Evolutionary conservation across 1,284 basidiomycete species (phyloP), one percentile per base, ranked within the genome.

Genomic region (Gymnopus androsaceus): DNA sequence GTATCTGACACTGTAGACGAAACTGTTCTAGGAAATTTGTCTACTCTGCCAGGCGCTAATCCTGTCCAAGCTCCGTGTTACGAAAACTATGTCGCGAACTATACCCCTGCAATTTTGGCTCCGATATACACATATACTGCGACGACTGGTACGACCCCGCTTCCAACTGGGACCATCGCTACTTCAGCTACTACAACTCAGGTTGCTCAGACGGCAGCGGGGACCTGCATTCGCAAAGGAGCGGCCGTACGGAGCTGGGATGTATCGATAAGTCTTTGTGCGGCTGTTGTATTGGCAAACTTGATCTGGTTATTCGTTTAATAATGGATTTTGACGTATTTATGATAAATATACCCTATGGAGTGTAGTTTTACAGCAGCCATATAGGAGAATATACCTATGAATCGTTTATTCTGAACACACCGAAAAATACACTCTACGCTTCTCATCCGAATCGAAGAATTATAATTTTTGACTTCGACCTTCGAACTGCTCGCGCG

Each of bases 1-100:
- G 73, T 76, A 34, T 75, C 70, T 21, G 61, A 73, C 47, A 64
- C 69, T 11, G 59, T 78, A 17, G 67, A 74, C 44, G 76, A 78
- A 61, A 21, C 37, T 30, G 57, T 55, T 28, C 25, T 58, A 12
- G 53, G 57, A 9, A 59, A 51, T 25, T 27, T 57, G 5, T 37
- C 47, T 12, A 44, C 51, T 7, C 49, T 53, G n/a, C 54, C 47
- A 12, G 53, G 46, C n/a, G 47, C 54, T 34, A 59, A 59, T 33
- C 57, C 57, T 4, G 57, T 59, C 19, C 57, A 59, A 27, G 57
- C 57, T 5, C 41, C 54, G 1, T 59, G 57, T 45, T 59, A 51
- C 27, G 57, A 59, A 28, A 33, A 40, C 11, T 59, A 59, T 40
- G 15, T 47, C 15, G 48, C 54, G 17, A 47, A 33, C 21, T 42